These are phyloP conservation scores for Penicillium psychrosexuale DNA, from an alignment of 2,329 filamentous ascomycete species.

Conservation along the genomic window DNA sequence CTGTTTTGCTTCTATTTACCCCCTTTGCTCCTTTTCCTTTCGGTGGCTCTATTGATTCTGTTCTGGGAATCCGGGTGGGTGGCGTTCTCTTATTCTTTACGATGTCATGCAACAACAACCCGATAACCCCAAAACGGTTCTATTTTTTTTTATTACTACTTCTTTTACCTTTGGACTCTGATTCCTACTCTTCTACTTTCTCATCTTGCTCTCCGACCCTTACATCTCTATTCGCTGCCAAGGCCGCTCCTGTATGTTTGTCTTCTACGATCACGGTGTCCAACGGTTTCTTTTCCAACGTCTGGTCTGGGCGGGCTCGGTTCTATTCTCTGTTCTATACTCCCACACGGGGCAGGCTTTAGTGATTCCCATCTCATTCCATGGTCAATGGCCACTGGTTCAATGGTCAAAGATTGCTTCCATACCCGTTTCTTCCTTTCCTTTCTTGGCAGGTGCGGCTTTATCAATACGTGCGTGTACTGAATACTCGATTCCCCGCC, in stretches of 20 bases:
- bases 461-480: not conserved
- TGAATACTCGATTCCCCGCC: not conserved
- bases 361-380: not conserved
- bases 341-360: not conserved
- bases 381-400: not conserved
- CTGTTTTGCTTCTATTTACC: not conserved
- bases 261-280: not conserved
- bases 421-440: not conserved
- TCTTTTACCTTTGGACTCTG: not conserved
- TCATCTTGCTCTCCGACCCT: not conserved
- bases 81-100: slow-evolving; percentile 25
- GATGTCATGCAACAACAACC: slow-evolving; percentile 21
- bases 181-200: not conserved
- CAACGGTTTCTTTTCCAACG: not conserved
- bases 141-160: slow-evolving; percentile 1
- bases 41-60: slow-evolving; percentile 10
- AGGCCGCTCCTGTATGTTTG: not conserved
- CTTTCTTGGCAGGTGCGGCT: not conserved
- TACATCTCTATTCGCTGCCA: not conserved
- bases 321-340: not conserved
- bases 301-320: not conserved
- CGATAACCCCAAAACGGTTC: slow-evolving; percentile 14
- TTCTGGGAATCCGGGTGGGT: slow-evolving; percentile 12
- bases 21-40: not conserved
- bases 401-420: not conserved